Percentiles rank a stretch among this genome's conserved stretches.
phyloP scores from a whole-genome alignment of 2,329 filamentous ascomycete species.

The Calonectria leucothoes region DNA sequence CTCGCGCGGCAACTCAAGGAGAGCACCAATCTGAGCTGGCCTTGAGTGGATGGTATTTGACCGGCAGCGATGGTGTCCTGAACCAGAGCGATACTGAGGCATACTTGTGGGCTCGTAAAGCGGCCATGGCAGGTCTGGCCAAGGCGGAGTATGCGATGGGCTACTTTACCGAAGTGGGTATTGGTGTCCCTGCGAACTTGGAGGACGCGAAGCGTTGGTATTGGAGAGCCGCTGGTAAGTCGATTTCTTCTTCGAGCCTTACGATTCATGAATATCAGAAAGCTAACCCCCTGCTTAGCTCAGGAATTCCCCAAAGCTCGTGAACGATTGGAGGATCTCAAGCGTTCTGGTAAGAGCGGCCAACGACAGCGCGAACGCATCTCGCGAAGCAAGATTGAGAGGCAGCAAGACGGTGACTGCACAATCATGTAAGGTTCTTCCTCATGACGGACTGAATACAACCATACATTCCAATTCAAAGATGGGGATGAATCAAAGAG shows the following conservation, averaged over 20 bases:
- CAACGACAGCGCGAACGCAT: slow-evolving; percentile 81
- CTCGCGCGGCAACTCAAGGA: slow-evolving; percentile 87
- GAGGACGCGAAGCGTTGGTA: slow-evolving; percentile 99
- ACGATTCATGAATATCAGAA: not conserved
- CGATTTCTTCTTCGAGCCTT: not conserved
- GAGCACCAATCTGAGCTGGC: slow-evolving; percentile 94
- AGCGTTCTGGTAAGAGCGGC: slow-evolving; percentile 77
- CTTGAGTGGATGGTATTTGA: slow-evolving; percentile 93
- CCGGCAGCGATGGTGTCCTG: slow-evolving; percentile 87
- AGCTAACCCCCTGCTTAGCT: slow-evolving; percentile 64
- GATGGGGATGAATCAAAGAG: slow-evolving; percentile 1
- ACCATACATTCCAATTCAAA: not conserved
- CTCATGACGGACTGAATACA: not conserved
- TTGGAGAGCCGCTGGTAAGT: slow-evolving; percentile 94
- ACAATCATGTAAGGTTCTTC: slow-evolving; percentile 75
- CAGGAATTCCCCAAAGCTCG: slow-evolving; percentile 95
- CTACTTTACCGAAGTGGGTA: slow-evolving; percentile 95
- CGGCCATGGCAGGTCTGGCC: slow-evolving; percentile 84
- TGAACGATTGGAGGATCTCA: slow-evolving; percentile 92
- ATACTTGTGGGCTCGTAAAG: slow-evolving; percentile 96
- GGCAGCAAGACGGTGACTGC: slow-evolving; percentile 91
- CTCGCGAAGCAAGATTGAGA: slow-evolving; percentile 83
- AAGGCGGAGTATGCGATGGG: slow-evolving; percentile 99
- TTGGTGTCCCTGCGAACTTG: slow-evolving; percentile 85
- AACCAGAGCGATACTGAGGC: slow-evolving; percentile 95